These are phyloP conservation scores for Gloeopeniophorella convolvens DNA, from an alignment of 768 basidiomycete species.

Conservation along the genomic window DNA sequence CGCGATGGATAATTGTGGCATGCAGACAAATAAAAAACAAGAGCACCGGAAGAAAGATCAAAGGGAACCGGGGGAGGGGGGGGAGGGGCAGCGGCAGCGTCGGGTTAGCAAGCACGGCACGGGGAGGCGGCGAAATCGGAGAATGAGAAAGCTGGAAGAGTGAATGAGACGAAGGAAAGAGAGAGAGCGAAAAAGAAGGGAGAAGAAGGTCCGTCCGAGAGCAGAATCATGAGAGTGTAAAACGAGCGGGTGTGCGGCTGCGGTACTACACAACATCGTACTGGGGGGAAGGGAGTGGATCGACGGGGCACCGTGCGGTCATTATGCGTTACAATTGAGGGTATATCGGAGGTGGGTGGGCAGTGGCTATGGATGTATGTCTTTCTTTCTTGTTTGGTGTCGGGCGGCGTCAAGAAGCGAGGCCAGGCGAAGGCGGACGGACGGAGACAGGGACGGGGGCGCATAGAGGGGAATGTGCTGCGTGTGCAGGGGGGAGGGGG, in stretches of 20 bases:
- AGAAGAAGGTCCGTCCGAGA: constrained; percentile 20
- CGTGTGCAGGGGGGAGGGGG: constrained; percentile 9
- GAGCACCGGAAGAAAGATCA: constrained; percentile 20
- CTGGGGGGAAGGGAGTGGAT: constrained; percentile 13
- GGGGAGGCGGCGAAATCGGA: neutral
- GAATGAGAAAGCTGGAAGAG: neutral
- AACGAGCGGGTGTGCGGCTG: constrained; percentile 19
- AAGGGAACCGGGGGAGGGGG: neutral
- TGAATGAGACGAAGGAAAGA: constrained; percentile 10
- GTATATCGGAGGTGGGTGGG: constrained; percentile 22
- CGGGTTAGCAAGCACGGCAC: constrained; percentile 22
- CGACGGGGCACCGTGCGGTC: constrained; percentile 20
- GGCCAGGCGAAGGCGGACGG: neutral
- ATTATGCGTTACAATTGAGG: constrained; percentile 24
- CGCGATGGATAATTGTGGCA: constrained; percentile 21
- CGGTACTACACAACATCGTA: constrained; percentile 22
- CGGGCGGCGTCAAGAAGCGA: too few species aligned
- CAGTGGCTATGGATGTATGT: neutral
- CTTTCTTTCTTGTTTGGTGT: too few species aligned
- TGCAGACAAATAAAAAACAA: constrained; percentile 24
- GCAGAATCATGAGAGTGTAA: constrained; percentile 20
- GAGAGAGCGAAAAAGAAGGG: neutral
- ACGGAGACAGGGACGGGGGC: neutral
- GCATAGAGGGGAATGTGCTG: constrained; percentile 11
- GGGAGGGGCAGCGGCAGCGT: constrained; percentile 1